Conservation (phyloP, 768 basidiomycete species). For the Tricholoma matsutake region DNA sequence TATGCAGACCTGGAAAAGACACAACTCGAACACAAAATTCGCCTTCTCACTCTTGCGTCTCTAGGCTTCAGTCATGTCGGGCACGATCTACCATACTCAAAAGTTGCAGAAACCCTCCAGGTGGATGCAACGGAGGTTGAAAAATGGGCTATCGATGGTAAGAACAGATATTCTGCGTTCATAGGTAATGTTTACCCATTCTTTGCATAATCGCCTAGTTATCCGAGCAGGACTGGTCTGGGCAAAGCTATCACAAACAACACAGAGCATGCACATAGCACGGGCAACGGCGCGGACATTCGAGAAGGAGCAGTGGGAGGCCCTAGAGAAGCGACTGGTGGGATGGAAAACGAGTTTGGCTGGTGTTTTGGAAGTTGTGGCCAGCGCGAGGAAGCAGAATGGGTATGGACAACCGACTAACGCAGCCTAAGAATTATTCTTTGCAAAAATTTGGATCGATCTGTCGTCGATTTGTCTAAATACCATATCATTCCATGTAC, state of each 20-base stretch:
- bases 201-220: conserved; percentile 39
- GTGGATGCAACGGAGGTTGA: conserved; percentile 69
- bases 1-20: conserved; percentile 50
- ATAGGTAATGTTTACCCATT: conserved; percentile 4
- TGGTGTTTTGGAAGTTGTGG: conserved; percentile 68
- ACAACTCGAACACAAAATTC: conserved; percentile 75
- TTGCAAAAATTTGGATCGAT: neutral
- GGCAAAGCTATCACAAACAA: conserved; percentile 81
- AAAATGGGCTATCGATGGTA: conserved; percentile 86
- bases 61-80: conserved; percentile 78
- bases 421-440: conserved; percentile 3
- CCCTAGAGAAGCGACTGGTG: conserved; percentile 68
- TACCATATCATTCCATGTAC: conserved; percentile 2
- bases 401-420: conserved; percentile 27
- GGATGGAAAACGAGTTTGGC: conserved; percentile 75
- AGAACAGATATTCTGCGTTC: conserved; percentile 11
- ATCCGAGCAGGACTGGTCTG: conserved; percentile 77
- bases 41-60: conserved; percentile 71
- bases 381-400: conserved; percentile 48
- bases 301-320: conserved; percentile 76
- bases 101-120: conserved; percentile 64
- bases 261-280: conserved; percentile 68
- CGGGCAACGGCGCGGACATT: conserved; percentile 76
- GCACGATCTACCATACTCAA: conserved; percentile 66
- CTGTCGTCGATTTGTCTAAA: neutral